phyloP scores from a whole-genome alignment of 306 rosid species.

The Echinosophora koreensis region DNA sequence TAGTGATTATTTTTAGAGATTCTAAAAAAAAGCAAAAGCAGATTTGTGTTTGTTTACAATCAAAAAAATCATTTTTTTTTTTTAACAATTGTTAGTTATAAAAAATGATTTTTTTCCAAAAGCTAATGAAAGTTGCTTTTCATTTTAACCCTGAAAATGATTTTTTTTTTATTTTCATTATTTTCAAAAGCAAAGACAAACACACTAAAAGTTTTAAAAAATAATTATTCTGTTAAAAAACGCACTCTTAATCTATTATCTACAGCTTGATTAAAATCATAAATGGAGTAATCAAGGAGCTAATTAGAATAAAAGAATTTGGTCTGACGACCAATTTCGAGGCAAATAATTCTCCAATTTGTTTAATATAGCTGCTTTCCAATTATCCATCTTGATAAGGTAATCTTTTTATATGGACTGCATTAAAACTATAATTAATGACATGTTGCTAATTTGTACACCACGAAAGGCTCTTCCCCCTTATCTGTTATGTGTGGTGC shows the following conservation, averaged over 20 bases:
- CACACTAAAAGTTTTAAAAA: too few species aligned
- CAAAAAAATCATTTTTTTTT: too few species aligned
- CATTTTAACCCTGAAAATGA: too few species aligned
- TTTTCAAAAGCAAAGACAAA: too few species aligned
- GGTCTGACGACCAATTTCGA: background rate
- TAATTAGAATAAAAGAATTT: background rate
- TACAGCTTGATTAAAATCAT: constrained; percentile 8
- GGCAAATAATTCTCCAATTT: background rate
- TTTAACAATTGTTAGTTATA: too few species aligned
- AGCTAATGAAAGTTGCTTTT: too few species aligned
- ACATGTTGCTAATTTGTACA: background rate
- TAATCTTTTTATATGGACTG: background rate
- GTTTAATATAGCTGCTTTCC: constrained; percentile 3
- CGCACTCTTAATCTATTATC: background rate
- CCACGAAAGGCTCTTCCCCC: background rate
- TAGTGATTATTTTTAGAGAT: too few species aligned
- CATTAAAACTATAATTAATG: background rate
- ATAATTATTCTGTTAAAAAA: too few species aligned
- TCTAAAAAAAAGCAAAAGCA: too few species aligned
- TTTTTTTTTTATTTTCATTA: too few species aligned
- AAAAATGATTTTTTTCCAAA: too few species aligned
- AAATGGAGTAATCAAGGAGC: constrained; percentile 17
- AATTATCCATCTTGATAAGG: background rate
- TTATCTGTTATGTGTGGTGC: background rate
- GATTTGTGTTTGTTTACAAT: too few species aligned